These are phyloP conservation scores for Aphanomyces stellatus DNA, from an alignment of 352 stramenopile genomes.

Conservation along the genomic window DNA sequence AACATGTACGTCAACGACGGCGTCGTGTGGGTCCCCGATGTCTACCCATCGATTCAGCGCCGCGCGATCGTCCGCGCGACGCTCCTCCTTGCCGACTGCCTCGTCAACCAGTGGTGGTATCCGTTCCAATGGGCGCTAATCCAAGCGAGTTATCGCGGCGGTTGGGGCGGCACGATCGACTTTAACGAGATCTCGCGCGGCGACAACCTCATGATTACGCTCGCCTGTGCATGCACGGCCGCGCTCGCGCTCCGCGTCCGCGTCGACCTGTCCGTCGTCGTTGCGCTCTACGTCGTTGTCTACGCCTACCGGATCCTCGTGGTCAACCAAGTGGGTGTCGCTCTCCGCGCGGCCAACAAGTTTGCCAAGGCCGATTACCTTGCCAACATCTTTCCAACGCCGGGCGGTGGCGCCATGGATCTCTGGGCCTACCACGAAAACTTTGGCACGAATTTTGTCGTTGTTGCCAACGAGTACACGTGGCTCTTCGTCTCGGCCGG, in stretches of 20 bases:
- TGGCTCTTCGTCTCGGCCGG: background rate
- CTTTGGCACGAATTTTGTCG: background rate
- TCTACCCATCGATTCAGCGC: slow-evolving; percentile 4
- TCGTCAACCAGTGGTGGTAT: background rate
- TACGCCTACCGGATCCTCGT: background rate
- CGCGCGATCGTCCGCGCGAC: background rate
- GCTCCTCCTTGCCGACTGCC: background rate
- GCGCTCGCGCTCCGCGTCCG: background rate
- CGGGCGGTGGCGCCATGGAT: background rate
- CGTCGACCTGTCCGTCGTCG: background rate
- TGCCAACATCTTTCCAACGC: background rate
- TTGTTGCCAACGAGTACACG: background rate
- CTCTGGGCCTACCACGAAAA: slow-evolving; percentile 9
- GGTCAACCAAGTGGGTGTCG: background rate
- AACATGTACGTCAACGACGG: background rate
- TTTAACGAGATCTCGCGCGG: slow-evolving; percentile 2
- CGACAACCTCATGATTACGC: background rate
- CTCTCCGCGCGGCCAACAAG: background rate
- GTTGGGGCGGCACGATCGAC: background rate
- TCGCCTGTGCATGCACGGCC: background rate
- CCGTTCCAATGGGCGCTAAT: background rate
- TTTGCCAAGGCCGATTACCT: slow-evolving; percentile 12
- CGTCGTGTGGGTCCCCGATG: background rate
- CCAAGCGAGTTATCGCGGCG: background rate
- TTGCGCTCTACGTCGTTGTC: background rate